Percentiles rank a stretch among this genome's conserved stretches.
phyloP scores from a whole-genome alignment of 306 rosid genomes.

The Lotus japonicus region DNA sequence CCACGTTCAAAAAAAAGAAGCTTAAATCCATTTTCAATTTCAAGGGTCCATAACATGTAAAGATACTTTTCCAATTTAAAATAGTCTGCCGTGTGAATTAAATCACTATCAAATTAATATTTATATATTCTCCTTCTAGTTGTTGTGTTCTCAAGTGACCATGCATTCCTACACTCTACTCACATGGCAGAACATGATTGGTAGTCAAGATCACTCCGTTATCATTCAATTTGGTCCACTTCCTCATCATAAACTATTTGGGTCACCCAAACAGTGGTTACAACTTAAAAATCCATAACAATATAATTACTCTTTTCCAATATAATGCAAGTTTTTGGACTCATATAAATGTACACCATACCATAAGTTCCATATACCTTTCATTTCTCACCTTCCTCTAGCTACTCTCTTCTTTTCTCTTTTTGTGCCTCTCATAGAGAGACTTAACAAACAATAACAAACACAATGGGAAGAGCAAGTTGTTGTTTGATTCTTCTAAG shows the following conservation, averaged over 20 bases:
- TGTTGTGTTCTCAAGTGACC: neutral
- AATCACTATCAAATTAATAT: neutral
- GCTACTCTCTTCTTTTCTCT: neutral
- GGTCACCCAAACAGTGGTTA: neutral
- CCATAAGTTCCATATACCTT: neutral
- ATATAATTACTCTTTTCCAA: neutral
- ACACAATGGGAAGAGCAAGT: slow-evolving; percentile 9
- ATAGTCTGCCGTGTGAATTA: no score
- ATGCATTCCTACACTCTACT: neutral
- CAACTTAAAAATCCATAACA: neutral
- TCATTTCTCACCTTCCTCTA: neutral
- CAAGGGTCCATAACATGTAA: neutral
- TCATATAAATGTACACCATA: neutral
- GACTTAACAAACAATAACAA: neutral
- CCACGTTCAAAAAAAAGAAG: neutral
- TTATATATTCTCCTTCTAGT: neutral
- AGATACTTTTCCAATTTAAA: no score
- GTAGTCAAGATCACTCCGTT: neutral
- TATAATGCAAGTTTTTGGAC: neutral
- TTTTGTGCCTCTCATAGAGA: neutral
- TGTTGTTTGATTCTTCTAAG: neutral
- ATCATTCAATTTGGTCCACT: neutral
- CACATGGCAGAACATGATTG: slow-evolving; percentile 17
- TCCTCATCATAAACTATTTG: neutral
- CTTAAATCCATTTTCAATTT: neutral